A percentile compares a stretch with the other conserved stretches of the same genome.
These are phyloP conservation scores for Epithele typhae DNA, from an alignment of 768 basidiomycete species.

Conservation along the genomic window DNA sequence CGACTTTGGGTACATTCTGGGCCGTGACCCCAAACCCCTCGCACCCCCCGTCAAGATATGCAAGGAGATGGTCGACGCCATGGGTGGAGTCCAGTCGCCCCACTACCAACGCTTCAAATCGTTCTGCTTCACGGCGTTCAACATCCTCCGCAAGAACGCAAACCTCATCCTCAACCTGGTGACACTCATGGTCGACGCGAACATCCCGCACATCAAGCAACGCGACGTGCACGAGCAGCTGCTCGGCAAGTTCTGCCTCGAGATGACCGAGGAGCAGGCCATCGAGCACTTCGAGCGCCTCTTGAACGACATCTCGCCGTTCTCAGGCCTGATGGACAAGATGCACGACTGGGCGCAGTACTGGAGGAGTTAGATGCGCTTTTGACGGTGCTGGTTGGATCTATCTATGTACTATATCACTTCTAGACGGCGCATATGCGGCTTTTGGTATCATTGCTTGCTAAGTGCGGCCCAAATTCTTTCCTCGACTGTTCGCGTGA, in stretches of 20 bases:
- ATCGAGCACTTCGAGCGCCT: constrained; percentile 95
- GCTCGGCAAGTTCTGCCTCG: constrained; percentile 93
- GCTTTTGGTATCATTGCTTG: background rate
- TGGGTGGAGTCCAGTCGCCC: constrained; percentile 96
- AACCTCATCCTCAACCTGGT: constrained; percentile 97
- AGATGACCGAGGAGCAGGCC: constrained; percentile 93
- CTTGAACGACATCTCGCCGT: constrained; percentile 91
- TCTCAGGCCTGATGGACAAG: constrained; percentile 88
- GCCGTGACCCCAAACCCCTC: constrained; percentile 95
- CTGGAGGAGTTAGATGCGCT: constrained; percentile 58
- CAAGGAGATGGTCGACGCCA: constrained; percentile 99
- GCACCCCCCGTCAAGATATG: constrained; percentile 98
- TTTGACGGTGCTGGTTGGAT: background rate
- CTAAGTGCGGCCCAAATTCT: constrained; percentile 36
- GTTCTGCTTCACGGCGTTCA: constrained; percentile 97
- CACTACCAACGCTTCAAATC: constrained; percentile 96
- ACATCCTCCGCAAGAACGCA: constrained; percentile 91
- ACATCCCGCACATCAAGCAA: constrained; percentile 95
- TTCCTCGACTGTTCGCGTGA: constrained; percentile 58
- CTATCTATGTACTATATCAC: background rate
- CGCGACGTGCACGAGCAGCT: constrained; percentile 85
- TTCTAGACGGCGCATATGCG: background rate
- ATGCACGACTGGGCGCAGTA: constrained; percentile 92
- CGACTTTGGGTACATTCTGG: constrained; percentile 97
- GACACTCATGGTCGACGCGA: constrained; percentile 95